Evolutionary conservation across 2,329 filamentous ascomycete genomes (phyloP), one percentile per base, ranked within the genome.

Genomic region (Fusarium denticulatum): DNA sequence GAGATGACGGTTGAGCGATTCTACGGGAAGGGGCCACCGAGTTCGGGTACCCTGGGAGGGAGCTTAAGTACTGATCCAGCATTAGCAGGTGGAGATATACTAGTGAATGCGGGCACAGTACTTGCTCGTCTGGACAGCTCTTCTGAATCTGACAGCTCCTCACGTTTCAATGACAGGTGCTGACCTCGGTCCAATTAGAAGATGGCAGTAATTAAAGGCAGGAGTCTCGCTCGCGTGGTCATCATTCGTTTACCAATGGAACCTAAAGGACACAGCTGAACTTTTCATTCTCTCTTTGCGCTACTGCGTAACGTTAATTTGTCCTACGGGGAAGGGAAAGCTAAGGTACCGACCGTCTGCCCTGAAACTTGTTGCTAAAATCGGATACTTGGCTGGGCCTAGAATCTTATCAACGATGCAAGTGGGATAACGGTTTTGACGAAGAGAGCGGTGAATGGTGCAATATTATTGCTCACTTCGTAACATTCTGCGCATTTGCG

Each of bases 1-100:
- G 60, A 69, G 72, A 68, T 67, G 72, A 71, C 61, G 53, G 69
- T 59, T 69, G 67, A 68, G 66, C 53, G 60, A 60, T 64, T 63
- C 61, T 58, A 42, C 34, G 49, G 37, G 55, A 45, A 56, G 45
- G 56, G 66, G 36, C 34, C 39, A 60, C 46, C 46, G 52, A 49
- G 36, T 20, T 60, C 30, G 47, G 55, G 71, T 74, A 74, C 45
- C 46, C 55, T 40, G 46, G 71, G 67, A 64, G 71, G 71, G 42
- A 72, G 63, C 59, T 57, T 15, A 71, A 40, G 71, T 73, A 73
- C 39, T 30, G 42, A 26, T 18, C 36, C 42, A n/a, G 67, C 46
- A 26, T 55, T 53, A 20, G 15, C 9, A 37, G 18, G 60, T 49
- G 69, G 58, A 40, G 37, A 50, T 59, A 26, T 74, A 73, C 71